Evolutionary conservation across 1,284 basidiomycete genomes (phyloP), one percentile per base, ranked within the genome.

Genomic region (Cystobasidium sp.): DNA sequence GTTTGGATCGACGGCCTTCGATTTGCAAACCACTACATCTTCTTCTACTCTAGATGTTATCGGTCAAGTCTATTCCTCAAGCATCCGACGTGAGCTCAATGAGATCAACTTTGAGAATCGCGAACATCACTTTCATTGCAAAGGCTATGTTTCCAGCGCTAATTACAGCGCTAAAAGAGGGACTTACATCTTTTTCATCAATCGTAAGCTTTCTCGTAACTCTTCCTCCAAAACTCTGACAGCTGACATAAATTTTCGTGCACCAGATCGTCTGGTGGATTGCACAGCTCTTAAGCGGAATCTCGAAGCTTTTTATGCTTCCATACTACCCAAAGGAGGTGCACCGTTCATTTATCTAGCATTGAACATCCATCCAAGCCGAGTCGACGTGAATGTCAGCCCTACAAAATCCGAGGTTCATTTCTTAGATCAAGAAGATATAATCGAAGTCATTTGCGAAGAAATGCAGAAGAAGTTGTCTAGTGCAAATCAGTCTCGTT

Each of bases 301-400:
- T 0, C 85, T 98, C 52, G 96, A 99, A 81, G 87, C 88, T 1
- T 88, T 94, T 14, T 99, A 99, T 82, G 89, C 87, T 20, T 86
- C 88, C 1, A 86, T 97, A 49, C 85, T 99, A n/a, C 92, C 96
- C 0, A 97, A 97, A 83, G 95, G 95, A 10, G 84, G 90, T 0
- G 91, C 86, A 47, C 94, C 97, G 0, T 99, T 96, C 83, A 86
- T 97, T 18, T 99, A 99, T 81, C 85, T 98, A 52, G 93, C 93
- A 77, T 83, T 99, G 47, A 85, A 89, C 44, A 90, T 99, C 77
- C 89, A 94, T 73, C 93, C 95, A 0, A 87, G 88, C 46, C 89
- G 91, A 41, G 90, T 99, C 10, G 97, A 99, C 80, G 95, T 98
- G 73, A 99, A 99, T 79, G 95, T 99, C 0, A 96, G 98, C 81